Base-by-base conservation (phyloP, 2,329 filamentous ascomycete genomes). In the Aspergillus sp. region DNA sequence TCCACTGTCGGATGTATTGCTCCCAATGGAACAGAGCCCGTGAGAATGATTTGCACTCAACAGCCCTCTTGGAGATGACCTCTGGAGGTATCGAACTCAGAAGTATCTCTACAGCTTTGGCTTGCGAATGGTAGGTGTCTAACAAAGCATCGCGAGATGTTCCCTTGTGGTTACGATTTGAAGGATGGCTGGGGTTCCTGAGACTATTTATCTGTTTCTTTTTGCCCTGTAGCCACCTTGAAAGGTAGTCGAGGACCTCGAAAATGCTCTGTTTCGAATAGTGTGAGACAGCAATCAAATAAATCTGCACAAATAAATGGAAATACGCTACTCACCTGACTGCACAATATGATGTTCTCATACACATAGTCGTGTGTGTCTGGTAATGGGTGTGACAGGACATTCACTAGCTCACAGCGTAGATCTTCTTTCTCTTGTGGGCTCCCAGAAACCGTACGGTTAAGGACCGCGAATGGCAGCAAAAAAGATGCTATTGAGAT, bases 21-120 rank as follows among this genome's bases (percentile, higher is more conserved):
- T 99, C 95, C 81, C 96, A 91, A 72, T 98, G 91, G 71, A 97
- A 97, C 17, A 99, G 81, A 1, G 96, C 95, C 54, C 95, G 87
- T 7, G 95, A 89, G 72, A 94, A 98, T 8, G 96, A 95, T 61
- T 91, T 91, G 77, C 94, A 98, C 70, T 97, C 91, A n/a, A 97
- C 87, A 9, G 95, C 93, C 66, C 94, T 87, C 65, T 87, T 86
- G 6, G 95, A 92, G 54, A 91, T 86, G n/a, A 89, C 78, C 67
- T 91, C 87, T 4, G 89, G 86, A 0, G 89, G 89, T 58, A 91
- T 89, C 23, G 80, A 80, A n/a, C 81, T 79, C 19, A 97, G 77
- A 53, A 97, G 85, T 0, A 85, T 82, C 58, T 96, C 91, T 4
- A 98, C 90, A 9, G 84, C 83, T 67, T 82, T 81, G 60, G 87